Evolutionary conservation across 2,329 filamentous ascomycete genomes (phyloP), one percentile per base, ranked within the genome.

Genomic region (Cytospora schulzeri): DNA sequence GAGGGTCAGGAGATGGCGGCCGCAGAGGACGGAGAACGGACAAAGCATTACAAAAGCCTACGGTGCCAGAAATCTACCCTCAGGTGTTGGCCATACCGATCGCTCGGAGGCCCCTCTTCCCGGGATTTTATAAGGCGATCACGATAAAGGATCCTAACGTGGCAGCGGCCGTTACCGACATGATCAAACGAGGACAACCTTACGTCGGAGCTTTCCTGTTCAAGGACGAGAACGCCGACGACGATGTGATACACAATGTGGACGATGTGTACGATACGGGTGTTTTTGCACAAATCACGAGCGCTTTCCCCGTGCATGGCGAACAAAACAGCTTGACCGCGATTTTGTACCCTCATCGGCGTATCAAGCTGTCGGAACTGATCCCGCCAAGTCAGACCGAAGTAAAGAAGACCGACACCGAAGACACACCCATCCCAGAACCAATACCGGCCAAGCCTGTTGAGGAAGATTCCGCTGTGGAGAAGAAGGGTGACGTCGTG

Each of bases 61-160:
- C 90, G 3, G 90, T 98, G 17, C 95, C 95, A 17, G 95, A 99
- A 67, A 89, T 97, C 52, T 99, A 99, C 75, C 95, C 95, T 4
- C 95, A 98, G 75, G 93, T 99, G 62, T 92, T 99, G 85, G 94
- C 94, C 2, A 96, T 99, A 63, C 95, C 95, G 9, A 97, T 99
- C 72, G 91, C 92, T 31, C 93, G 96, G 76, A 86, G 95, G 60
- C 95, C 95, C 14, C 81, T 99, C 15, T 99, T 98, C 78, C 95
- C 95, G 1, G 95, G 95, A 1, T 99, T 98, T 78, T 99, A 99
- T 81, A 99, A 99, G 79, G 94, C 95, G 12, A 95, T 99, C 70
- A 99, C 94, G 4, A 96, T 99, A 70, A 90, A 92, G 74, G 93
- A 99, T 73, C 91, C 91, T 22, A 91, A 95, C 71, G 95, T 99